These are phyloP conservation scores for Colletotrichum theobromicola DNA, from an alignment of 2,329 filamentous ascomycete genomes.

Conservation along the genomic window DNA sequence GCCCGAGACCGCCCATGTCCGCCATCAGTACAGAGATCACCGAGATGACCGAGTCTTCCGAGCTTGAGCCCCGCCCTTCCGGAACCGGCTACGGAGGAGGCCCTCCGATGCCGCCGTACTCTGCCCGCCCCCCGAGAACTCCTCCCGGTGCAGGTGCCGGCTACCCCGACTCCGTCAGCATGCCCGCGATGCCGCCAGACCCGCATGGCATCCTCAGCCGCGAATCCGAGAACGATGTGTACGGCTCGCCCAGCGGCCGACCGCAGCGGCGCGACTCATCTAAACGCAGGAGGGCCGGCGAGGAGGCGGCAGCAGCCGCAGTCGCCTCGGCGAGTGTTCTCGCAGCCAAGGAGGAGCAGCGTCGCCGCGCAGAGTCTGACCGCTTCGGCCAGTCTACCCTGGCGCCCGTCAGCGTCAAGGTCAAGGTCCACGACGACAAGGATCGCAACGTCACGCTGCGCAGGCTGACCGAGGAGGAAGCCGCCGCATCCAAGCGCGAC, in stretches of 20 bases:
- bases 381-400: conserved; percentile 46
- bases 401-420: conserved; percentile 60
- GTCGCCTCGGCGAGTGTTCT: conserved; percentile 52
- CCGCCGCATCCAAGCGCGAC: conserved; percentile 45
- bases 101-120: conserved; percentile 43
- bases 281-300: conserved; percentile 49
- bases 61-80: conserved; percentile 42
- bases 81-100: conserved; percentile 32
- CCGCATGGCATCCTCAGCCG: conserved; percentile 45
- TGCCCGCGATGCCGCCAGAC: conserved; percentile 55
- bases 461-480: conserved; percentile 65
- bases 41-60: conserved; percentile 37
- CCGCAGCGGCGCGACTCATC: conserved; percentile 50
- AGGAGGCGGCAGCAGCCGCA: conserved; percentile 51
- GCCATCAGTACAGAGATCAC: conserved; percentile 22
- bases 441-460: conserved; percentile 67
- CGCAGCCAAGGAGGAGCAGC: conserved; percentile 52
- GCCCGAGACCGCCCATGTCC: conserved; percentile 29
- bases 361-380: conserved; percentile 36
- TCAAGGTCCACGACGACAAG: conserved; percentile 65
- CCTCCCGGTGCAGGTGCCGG: conserved; percentile 35
- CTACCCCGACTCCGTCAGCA: conserved; percentile 34
- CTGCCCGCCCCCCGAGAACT: conserved; percentile 39
- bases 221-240: conserved; percentile 48
- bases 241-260: conserved; percentile 44